Conservation (phyloP, 371 early-diverging fungal species). For the Lichtheimia ramosa region DNA sequence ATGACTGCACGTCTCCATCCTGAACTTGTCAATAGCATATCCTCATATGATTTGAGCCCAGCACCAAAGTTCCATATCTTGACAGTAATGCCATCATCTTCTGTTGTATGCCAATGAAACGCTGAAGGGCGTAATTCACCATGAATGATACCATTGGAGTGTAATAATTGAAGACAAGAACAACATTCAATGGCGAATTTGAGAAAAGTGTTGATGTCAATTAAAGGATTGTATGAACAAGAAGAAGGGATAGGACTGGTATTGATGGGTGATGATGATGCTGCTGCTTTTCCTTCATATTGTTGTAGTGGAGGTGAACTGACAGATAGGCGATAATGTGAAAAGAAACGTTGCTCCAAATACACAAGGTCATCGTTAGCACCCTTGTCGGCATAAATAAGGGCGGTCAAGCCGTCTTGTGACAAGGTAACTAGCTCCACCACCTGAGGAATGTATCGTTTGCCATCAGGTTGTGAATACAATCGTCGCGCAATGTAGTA, state of each 20-base stretch:
- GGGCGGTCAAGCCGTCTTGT: slow-evolving; percentile 36
- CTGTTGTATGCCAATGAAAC: slow-evolving; percentile 21
- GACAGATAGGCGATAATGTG: slow-evolving; percentile 13
- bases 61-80: slow-evolving; percentile 45
- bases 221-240: slow-evolving; percentile 3
- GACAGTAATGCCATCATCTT: slow-evolving; percentile 10
- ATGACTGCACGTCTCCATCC: slow-evolving; percentile 30
- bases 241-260: not conserved
- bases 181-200: slow-evolving; percentile 37
- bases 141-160: slow-evolving; percentile 41
- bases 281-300: slow-evolving; percentile 1
- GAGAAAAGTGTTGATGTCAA: slow-evolving; percentile 25
- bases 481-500: slow-evolving; percentile 39
- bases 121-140: slow-evolving; percentile 40
- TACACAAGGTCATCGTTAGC: slow-evolving; percentile 2
- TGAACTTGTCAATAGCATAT: slow-evolving; percentile 34
- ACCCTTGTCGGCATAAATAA: slow-evolving; percentile 29
- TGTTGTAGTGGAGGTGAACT: slow-evolving; percentile 9
- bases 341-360: slow-evolving; percentile 16
- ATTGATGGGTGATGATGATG: not conserved
- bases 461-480: slow-evolving; percentile 30
- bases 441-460: slow-evolving; percentile 29
- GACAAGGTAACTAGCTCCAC: slow-evolving; percentile 34
- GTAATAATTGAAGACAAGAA: slow-evolving; percentile 41
- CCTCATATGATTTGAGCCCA: slow-evolving; percentile 39